Evolutionary conservation across 352 stramenopile genomes (phyloP).

Genomic region (Globisporangium spinosum): DNA sequence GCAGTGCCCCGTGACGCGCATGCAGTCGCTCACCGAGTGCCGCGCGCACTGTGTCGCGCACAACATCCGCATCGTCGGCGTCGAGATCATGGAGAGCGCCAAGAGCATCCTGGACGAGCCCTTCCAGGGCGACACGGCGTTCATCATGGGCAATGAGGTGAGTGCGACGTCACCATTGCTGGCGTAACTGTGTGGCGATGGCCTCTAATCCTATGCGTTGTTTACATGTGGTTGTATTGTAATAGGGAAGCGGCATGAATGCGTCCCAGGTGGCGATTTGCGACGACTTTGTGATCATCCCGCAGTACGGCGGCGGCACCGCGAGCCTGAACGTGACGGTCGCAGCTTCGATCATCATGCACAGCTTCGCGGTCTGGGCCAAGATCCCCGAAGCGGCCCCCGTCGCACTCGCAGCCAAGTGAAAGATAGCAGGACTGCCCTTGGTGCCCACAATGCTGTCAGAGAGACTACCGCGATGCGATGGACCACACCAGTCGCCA

Average conservation of each 20-base stretch:
- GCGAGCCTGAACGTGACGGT: constrained; percentile 96
- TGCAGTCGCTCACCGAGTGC: constrained; percentile 82
- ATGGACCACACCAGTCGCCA: neutral
- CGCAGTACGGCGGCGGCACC: constrained; percentile 93
- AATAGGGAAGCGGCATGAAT: constrained; percentile 88
- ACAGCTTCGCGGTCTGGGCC: constrained; percentile 86
- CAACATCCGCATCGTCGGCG: constrained; percentile 85
- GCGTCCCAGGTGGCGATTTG: constrained; percentile 90
- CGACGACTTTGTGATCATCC: constrained; percentile 93
- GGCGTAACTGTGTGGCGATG: neutral
- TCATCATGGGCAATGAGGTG: constrained; percentile 96
- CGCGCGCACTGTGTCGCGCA: constrained; percentile 52
- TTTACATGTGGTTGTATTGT: constrained; percentile 2
- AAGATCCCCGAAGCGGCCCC: constrained; percentile 25
- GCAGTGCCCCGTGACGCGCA: constrained; percentile 52
- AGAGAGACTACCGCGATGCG: neutral
- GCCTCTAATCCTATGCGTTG: neutral
- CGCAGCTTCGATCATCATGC: constrained; percentile 91
- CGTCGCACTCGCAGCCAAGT: neutral
- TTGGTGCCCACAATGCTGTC: neutral
- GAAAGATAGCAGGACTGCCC: neutral
- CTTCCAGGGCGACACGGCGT: constrained; percentile 82
- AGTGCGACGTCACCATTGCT: neutral
- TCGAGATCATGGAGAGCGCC: constrained; percentile 91
- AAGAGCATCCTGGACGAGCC: constrained; percentile 66